phyloP scores from a whole-genome alignment of 208 protist species.

The Novymonas esmeraldas region DNA sequence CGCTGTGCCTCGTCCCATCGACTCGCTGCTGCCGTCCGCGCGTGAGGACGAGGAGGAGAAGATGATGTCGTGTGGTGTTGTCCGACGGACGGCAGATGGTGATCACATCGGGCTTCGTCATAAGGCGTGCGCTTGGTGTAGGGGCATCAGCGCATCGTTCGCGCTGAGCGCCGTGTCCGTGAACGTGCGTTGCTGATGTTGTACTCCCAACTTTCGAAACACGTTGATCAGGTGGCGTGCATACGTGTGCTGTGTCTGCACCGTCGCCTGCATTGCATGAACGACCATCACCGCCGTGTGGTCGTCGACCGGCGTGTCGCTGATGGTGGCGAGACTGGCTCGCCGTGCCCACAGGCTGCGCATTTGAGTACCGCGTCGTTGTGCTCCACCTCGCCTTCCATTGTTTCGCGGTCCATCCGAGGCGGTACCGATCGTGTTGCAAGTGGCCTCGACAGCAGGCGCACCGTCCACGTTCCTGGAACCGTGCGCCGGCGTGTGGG shows the following conservation, averaged over 20 bases:
- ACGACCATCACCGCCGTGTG: constrained; percentile 1
- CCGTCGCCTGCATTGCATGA: neutral
- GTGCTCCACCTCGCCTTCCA: constrained; percentile 10
- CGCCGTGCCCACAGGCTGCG: constrained; percentile 17
- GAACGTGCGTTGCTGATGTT: constrained; percentile 2
- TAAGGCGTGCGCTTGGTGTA: constrained; percentile 1
- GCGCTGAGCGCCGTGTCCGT: constrained; percentile 7
- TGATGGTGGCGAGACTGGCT: neutral
- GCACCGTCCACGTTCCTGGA: neutral
- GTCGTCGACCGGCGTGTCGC: too few species aligned
- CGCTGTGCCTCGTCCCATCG: constrained; percentile 19
- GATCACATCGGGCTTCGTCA: constrained; percentile 6
- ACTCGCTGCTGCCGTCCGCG: constrained; percentile 24
- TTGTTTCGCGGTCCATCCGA: neutral
- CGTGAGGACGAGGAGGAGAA: too few species aligned
- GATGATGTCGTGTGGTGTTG: too few species aligned
- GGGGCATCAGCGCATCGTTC: neutral
- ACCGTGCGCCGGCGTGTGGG: neutral
- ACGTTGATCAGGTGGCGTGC: constrained; percentile 18
- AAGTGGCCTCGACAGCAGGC: too few species aligned
- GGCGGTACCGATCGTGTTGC: too few species aligned
- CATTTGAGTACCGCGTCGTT: constrained; percentile 6
- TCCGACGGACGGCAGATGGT: neutral
- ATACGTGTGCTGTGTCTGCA: constrained; percentile 15
- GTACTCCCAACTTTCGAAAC: constrained; percentile 5